Evolutionary conservation across 2,329 filamentous ascomycete species (phyloP), one percentile per base, ranked within the genome.

Genomic region (Aspergillus sp.): DNA sequence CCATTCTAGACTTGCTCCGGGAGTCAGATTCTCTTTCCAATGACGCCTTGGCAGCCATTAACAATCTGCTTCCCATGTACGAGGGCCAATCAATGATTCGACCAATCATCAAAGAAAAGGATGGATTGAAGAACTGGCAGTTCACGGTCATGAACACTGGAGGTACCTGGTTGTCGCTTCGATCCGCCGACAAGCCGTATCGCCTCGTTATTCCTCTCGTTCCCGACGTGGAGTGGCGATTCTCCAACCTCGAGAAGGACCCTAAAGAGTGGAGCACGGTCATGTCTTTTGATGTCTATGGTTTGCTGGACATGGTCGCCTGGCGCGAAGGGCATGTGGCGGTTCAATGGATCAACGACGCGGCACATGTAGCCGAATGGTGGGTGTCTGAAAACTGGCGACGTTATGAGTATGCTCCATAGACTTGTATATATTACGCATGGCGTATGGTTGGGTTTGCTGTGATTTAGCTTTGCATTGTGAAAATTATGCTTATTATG

Each of bases 61-160:
- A 46, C 7, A 60, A 64, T 30, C 45, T 64, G 36, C 52, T 56
- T 11, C 47, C 49, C n/a, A 31, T 62, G 28, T 64, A 64, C 40
- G 61, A 64, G 42, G 61, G 61, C 8, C 61, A 64, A 42, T 64
- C 61, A 5, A 46, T 64, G 37, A 58, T 64, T 46, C 59, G 61
- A 5, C 54, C 54, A 1, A 45, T 58, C 30, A 49, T 54, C 33
- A 49, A 49, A 6, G 46, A 53, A 32, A 27, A 47, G n/a, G 45
- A 59, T 13, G 49, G 48, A 10, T 50, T 42, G 13, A 45, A 59
- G 31, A 51, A 59, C 40, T 64, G 61, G 61, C 61, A 64, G 33
- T 64, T 64, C 48, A 63, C 58, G 10, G 60, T 60, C 27, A 62
- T 64, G 58, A 64, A 64, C 47, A 61, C 61, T 0, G 61, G 61